These are phyloP conservation scores for Candida boidinii DNA, from an alignment of 805 yeast species.

Conservation along the genomic window DNA sequence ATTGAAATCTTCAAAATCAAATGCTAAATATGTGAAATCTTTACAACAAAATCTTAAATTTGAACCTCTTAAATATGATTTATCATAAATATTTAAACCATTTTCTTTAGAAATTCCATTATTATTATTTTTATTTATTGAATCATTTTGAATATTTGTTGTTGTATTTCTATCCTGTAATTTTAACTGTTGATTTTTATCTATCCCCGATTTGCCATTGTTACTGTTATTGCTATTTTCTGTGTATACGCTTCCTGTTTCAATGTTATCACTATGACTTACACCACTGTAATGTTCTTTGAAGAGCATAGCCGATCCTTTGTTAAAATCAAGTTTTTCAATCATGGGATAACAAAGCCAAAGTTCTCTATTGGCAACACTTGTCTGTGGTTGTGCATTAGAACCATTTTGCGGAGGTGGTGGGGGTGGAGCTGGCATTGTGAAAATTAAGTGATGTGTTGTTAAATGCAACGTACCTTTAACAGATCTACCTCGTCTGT, in stretches of 20 bases:
- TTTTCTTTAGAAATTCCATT: conserved; percentile 3
- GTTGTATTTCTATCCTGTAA: too few relatives aligned
- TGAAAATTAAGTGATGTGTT: conserved; percentile 68
- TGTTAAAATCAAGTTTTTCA: conserved; percentile 46
- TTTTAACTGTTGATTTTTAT: too few relatives aligned
- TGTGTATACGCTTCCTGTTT: conserved; percentile 2
- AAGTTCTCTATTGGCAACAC: conserved; percentile 47
- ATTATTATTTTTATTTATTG: conserved; percentile 19
- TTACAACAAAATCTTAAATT: conserved; percentile 68
- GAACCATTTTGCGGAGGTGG: conserved; percentile 6
- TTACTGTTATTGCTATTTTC: too few relatives aligned
- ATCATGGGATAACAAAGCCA: conserved; percentile 92
- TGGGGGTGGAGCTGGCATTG: conserved; percentile 20
- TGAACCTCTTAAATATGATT: conserved; percentile 27
- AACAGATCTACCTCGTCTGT: conserved; percentile 47
- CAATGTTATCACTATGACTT: conserved; percentile 1
- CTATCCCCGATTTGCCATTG: too few relatives aligned
- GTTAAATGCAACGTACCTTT: conserved; percentile 61
- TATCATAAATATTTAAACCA: conserved; percentile 10
- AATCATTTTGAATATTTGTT: conserved; percentile 22
- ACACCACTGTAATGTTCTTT: conserved; percentile 8
- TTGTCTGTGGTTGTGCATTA: conserved; percentile 15
- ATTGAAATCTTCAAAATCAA: conserved; percentile 56
- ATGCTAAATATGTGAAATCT: conserved; percentile 75
- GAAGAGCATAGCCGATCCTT: conserved; percentile 39